Percentiles rank a stretch among this genome's conserved stretches.
Conservation (phyloP, 352 stramenopile genomes). For the Phytophthora ohioensis region DNA sequence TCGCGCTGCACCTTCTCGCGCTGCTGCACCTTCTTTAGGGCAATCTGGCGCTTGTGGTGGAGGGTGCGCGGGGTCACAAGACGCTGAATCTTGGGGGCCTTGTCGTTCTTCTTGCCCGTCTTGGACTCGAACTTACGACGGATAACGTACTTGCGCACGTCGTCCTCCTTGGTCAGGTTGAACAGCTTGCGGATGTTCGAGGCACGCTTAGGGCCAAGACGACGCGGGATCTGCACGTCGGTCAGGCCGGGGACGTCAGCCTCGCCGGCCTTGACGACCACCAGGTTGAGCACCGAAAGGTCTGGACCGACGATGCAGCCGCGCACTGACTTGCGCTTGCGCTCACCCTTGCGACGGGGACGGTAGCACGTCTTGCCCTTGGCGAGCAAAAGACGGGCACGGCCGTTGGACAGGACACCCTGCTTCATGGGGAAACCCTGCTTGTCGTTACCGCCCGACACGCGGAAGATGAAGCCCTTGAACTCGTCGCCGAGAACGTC, state of each 20-base stretch:
- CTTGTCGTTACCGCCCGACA: slow-evolving; percentile 99
- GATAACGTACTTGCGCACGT: slow-evolving; percentile 99
- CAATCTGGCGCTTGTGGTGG: slow-evolving; percentile 95
- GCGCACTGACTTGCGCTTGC: slow-evolving; percentile 99
- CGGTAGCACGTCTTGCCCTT: slow-evolving; percentile 99
- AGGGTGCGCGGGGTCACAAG: slow-evolving; percentile 98
- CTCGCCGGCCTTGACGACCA: slow-evolving; percentile 98
- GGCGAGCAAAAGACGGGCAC: slow-evolving; percentile 98
- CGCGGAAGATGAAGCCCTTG: slow-evolving; percentile 99
- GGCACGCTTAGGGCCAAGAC: slow-evolving; percentile 99
- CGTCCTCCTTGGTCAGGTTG: slow-evolving; percentile 99
- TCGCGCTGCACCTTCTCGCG: slow-evolving; percentile 94
- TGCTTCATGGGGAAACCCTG: slow-evolving; percentile 99
- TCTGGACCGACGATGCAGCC: slow-evolving; percentile 99
- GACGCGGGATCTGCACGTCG: slow-evolving; percentile 95
- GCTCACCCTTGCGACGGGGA: slow-evolving; percentile 95
- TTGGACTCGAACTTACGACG: slow-evolving; percentile 99
- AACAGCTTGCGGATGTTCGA: slow-evolving; percentile 99
- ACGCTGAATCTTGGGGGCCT: slow-evolving; percentile 99
- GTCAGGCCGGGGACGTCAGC: slow-evolving; percentile 97
- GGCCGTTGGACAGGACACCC: slow-evolving; percentile 98
- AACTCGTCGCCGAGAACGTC: slow-evolving; percentile 99
- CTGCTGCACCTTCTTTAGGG: slow-evolving; percentile 86
- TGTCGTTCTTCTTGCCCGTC: slow-evolving; percentile 98
- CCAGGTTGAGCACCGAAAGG: slow-evolving; percentile 99